A percentile compares a stretch with the other conserved stretches of the same genome.
These are phyloP conservation scores for Dissophora globulifera DNA, from an alignment of 192 early-diverging fungal species.

Conservation along the genomic window DNA sequence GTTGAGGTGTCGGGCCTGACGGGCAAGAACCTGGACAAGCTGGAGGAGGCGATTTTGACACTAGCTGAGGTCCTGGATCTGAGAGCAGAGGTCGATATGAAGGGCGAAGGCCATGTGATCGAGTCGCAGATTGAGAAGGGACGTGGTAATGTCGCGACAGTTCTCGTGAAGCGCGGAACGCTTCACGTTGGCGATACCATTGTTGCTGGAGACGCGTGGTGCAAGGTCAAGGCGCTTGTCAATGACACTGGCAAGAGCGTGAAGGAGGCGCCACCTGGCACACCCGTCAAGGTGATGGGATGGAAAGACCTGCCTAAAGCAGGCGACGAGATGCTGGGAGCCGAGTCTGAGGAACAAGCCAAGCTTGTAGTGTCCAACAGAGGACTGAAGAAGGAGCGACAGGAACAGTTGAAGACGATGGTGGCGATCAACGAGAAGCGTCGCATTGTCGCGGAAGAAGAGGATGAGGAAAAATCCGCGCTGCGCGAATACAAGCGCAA, in stretches of 20 bases:
- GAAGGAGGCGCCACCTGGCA: slow-evolving; percentile 83
- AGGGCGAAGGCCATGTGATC: slow-evolving; percentile 86
- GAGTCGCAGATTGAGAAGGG: slow-evolving; percentile 92
- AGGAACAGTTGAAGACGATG: slow-evolving; percentile 69
- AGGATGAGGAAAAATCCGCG: slow-evolving; percentile 61
- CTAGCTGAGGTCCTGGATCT: slow-evolving; percentile 90
- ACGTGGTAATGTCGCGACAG: slow-evolving; percentile 85
- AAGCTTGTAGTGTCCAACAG: slow-evolving; percentile 81
- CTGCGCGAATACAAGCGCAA: slow-evolving; percentile 67
- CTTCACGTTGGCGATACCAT: slow-evolving; percentile 79
- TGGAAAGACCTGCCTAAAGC: slow-evolving; percentile 94
- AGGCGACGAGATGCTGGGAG: slow-evolving; percentile 89
- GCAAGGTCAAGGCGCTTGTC: slow-evolving; percentile 85
- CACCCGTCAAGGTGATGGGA: slow-evolving; percentile 87
- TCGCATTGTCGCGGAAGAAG: slow-evolving; percentile 60
- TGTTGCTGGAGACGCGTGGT: slow-evolving; percentile 89
- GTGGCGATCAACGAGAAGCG: slow-evolving; percentile 85
- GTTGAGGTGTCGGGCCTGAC: slow-evolving; percentile 93
- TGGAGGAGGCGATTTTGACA: slow-evolving; percentile 90
- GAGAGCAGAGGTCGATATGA: slow-evolving; percentile 80
- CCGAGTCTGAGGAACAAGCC: slow-evolving; percentile 72
- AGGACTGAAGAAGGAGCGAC: slow-evolving; percentile 67
- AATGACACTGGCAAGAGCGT: slow-evolving; percentile 81
- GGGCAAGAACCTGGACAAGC: slow-evolving; percentile 83
- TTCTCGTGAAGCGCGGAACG: slow-evolving; percentile 92